These are phyloP conservation scores for Rhodosorus marinus DNA, from an alignment of 23 red algal species.

Conservation along the genomic window DNA sequence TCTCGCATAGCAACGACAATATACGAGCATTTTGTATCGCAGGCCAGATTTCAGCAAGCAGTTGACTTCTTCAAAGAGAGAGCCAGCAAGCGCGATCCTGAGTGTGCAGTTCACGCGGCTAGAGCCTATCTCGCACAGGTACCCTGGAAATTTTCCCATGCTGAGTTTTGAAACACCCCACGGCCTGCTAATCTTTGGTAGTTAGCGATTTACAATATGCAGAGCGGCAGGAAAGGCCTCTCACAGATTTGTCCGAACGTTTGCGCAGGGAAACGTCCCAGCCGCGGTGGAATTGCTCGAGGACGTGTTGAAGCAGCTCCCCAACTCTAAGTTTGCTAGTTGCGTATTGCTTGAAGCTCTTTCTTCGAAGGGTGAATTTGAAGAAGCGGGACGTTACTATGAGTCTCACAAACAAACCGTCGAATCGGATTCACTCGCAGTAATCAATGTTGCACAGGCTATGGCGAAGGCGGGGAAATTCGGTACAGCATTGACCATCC, in stretches of 20 bases:
- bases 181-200: conserved; percentile 8
- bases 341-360: background rate
- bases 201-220: conserved; percentile 14
- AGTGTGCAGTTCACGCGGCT: conserved; percentile 14
- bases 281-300: conserved; percentile 31
- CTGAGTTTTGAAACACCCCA: conserved; percentile 2
- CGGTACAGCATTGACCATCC: conserved; percentile 18
- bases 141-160: conserved; percentile 5
- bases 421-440: conserved; percentile 16
- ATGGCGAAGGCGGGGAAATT: conserved; percentile 31
- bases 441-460: conserved; percentile 29
- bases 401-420: background rate
- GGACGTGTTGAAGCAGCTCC: conserved; percentile 1
- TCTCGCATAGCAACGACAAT: conserved; percentile 31
- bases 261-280: conserved; percentile 15
- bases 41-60: conserved; percentile 31
- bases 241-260: too few species aligned
- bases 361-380: background rate
- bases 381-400: background rate
- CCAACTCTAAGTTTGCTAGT: background rate
- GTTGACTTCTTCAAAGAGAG: conserved; percentile 18
- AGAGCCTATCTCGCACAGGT: conserved; percentile 9
- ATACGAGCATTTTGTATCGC: conserved; percentile 20
- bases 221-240: too few species aligned
- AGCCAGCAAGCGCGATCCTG: background rate